Conservation (phyloP, 352 stramenopile species). For the Phytophthora fragariaefolia region DNA sequence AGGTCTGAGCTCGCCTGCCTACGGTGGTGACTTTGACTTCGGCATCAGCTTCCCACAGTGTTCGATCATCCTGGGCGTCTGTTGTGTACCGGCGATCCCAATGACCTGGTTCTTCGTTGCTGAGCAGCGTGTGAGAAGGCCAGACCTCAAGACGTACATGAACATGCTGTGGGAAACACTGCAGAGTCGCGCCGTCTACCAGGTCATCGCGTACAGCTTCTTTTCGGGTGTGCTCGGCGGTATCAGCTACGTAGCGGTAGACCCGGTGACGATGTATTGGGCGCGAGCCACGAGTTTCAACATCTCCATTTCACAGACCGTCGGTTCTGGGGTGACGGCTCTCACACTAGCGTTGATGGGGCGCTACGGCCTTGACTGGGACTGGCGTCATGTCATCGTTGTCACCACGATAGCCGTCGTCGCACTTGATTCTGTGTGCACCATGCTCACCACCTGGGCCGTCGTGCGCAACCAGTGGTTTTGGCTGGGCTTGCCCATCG, state of each 20-base stretch:
- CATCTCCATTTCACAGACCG: constrained; percentile 41
- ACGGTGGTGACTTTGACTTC: constrained; percentile 46
- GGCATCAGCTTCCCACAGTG: constrained; percentile 39
- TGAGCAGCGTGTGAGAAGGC: constrained; percentile 26
- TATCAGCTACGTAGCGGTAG: constrained; percentile 39
- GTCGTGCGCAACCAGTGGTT: constrained; percentile 54
- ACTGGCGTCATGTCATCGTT: constrained; percentile 42
- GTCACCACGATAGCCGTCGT: constrained; percentile 39
- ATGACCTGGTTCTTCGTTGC: constrained; percentile 46
- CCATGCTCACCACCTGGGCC: constrained; percentile 43
- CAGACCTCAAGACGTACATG: constrained; percentile 38
- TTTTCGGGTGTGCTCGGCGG: constrained; percentile 39
- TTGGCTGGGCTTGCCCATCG: constrained; percentile 44
- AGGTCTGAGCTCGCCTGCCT: constrained; percentile 40
- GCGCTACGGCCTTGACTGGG: constrained; percentile 45
- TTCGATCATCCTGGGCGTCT: constrained; percentile 36
- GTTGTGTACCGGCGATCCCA: constrained; percentile 37
- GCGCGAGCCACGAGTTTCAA: constrained; percentile 47
- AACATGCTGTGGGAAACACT: constrained; percentile 31
- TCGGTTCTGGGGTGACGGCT: constrained; percentile 39
- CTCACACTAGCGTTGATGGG: constrained; percentile 37
- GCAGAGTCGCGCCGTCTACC: constrained; percentile 45
- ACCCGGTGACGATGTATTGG: constrained; percentile 49
- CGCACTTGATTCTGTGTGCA: constrained; percentile 37
- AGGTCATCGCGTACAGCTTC: constrained; percentile 49